phyloP scores from a whole-genome alignment of 2,329 filamentous ascomycete genomes.

The Magnaporthales sp. region DNA sequence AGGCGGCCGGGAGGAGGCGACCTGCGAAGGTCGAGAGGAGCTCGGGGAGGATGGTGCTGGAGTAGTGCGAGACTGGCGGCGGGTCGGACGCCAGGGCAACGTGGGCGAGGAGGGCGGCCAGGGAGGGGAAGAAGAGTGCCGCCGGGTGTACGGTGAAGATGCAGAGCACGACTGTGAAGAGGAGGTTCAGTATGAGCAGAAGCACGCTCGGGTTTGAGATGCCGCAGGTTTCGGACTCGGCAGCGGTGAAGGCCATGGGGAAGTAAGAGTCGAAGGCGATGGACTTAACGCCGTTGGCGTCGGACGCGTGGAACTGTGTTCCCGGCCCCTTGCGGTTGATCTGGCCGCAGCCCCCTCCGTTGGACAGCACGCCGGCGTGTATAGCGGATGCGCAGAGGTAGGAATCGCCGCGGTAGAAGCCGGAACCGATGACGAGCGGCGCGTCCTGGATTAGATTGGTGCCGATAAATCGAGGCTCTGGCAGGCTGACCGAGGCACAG shows the following conservation, averaged over 20 bases:
- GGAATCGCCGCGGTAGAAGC: constrained; percentile 59
- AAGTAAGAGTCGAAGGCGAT: constrained; percentile 62
- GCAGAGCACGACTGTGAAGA: constrained; percentile 66
- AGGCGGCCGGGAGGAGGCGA: constrained; percentile 59
- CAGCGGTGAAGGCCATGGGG: constrained; percentile 62
- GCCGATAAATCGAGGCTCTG: constrained; percentile 49
- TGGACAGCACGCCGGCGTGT: constrained; percentile 58
- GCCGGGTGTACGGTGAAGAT: constrained; percentile 70
- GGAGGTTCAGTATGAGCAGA: constrained; percentile 66
- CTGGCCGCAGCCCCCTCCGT: constrained; percentile 59
- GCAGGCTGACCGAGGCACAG: constrained; percentile 38
- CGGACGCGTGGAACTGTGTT: constrained; percentile 36
- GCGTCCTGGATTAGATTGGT: constrained; percentile 29
- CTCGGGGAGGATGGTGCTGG: constrained; percentile 53
- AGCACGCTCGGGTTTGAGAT: constrained; percentile 42
- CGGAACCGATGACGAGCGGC: constrained; percentile 35
- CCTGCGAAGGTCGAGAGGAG: constrained; percentile 37
- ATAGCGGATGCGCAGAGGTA: constrained; percentile 67
- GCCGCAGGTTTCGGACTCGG: neutral
- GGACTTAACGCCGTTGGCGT: constrained; percentile 48
- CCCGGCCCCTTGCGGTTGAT: constrained; percentile 53
- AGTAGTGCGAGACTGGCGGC: constrained; percentile 55
- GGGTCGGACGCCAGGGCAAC: constrained; percentile 85
- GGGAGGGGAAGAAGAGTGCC: constrained; percentile 75
- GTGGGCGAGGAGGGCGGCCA: constrained; percentile 74